Evolutionary conservation across 768 basidiomycete genomes (phyloP).

Genomic region (Suillus lakei): DNA sequence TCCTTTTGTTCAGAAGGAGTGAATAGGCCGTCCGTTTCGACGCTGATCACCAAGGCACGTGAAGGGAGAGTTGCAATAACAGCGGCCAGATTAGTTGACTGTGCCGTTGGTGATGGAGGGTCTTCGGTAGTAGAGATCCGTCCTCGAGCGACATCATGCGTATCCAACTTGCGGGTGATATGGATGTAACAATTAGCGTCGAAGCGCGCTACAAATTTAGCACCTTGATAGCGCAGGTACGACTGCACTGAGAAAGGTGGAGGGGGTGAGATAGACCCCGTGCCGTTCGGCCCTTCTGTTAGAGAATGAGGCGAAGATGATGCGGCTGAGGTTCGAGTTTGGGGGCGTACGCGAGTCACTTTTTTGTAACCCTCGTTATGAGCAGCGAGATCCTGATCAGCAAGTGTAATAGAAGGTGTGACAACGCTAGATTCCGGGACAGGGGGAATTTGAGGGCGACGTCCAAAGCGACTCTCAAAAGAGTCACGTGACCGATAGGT

Average conservation of each 20-base stretch:
- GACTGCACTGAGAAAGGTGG: slow-evolving; percentile 88
- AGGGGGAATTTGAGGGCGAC: slow-evolving; percentile 61
- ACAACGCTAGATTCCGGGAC: slow-evolving; percentile 38
- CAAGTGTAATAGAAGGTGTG: slow-evolving; percentile 31
- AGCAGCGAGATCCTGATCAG: slow-evolving; percentile 63
- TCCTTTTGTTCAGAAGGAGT: slow-evolving; percentile 88
- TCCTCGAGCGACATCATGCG: slow-evolving; percentile 85
- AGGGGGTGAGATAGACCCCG: slow-evolving; percentile 13
- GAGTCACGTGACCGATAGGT: slow-evolving; percentile 94
- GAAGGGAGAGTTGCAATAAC: slow-evolving; percentile 75
- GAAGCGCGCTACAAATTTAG: slow-evolving; percentile 94
- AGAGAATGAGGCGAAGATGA: slow-evolving; percentile 22
- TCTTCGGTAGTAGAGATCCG: slow-evolving; percentile 37
- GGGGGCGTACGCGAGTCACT: slow-evolving; percentile 35
- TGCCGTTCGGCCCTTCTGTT: slow-evolving; percentile 11
- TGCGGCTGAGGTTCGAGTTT: slow-evolving; percentile 21
- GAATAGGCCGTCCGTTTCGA: slow-evolving; percentile 94
- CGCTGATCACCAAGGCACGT: slow-evolving; percentile 82
- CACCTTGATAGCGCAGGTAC: slow-evolving; percentile 96
- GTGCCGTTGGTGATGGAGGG: slow-evolving; percentile 8
- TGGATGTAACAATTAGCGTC: slow-evolving; percentile 98
- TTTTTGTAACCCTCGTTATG: slow-evolving; percentile 90
- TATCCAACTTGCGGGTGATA: slow-evolving; percentile 82
- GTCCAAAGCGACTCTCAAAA: slow-evolving; percentile 92
- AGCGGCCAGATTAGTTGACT: slow-evolving; percentile 48